phyloP scores from a whole-genome alignment of 768 basidiomycete species.

The Boletus sp. region DNA sequence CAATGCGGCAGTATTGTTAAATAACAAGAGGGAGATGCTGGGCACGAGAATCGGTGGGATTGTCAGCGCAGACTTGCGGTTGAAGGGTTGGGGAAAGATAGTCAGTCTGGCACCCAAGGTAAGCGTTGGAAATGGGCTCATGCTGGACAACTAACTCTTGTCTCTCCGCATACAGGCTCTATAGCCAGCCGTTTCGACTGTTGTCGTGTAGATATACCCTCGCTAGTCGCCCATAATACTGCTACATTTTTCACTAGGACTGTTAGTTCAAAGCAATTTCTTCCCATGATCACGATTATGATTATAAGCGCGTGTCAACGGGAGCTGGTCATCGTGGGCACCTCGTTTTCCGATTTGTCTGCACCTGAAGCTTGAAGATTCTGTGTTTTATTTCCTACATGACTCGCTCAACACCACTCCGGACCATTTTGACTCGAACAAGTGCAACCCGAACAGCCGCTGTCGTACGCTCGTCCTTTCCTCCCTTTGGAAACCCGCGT shows the following conservation, averaged over 20 bases:
- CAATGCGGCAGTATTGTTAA: constrained; percentile 91
- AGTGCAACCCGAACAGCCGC: neutral
- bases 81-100: constrained; percentile 95
- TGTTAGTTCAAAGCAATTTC: no score
- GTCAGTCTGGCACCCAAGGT: constrained; percentile 91
- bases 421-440: neutral
- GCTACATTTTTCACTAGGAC: no score
- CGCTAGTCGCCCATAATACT: neutral
- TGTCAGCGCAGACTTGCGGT: constrained; percentile 85
- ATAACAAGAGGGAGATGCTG: constrained; percentile 95
- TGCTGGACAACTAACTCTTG: neutral
- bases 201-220: constrained; percentile 15
- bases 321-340: neutral
- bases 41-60: constrained; percentile 94
- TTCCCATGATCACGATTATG: no score
- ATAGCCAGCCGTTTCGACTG: constrained; percentile 4
- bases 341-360: neutral
- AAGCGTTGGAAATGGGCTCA: neutral
- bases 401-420: constrained; percentile 12
- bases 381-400: neutral
- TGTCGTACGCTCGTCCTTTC: neutral
- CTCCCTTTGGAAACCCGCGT: neutral
- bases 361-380: neutral
- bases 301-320: no score
- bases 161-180: constrained; percentile 10